Percentiles rank a stretch among this genome's conserved stretches.
Evolutionary conservation across 2,329 filamentous ascomycete genomes (phyloP).

Genomic region (Fusarium sp.): DNA sequence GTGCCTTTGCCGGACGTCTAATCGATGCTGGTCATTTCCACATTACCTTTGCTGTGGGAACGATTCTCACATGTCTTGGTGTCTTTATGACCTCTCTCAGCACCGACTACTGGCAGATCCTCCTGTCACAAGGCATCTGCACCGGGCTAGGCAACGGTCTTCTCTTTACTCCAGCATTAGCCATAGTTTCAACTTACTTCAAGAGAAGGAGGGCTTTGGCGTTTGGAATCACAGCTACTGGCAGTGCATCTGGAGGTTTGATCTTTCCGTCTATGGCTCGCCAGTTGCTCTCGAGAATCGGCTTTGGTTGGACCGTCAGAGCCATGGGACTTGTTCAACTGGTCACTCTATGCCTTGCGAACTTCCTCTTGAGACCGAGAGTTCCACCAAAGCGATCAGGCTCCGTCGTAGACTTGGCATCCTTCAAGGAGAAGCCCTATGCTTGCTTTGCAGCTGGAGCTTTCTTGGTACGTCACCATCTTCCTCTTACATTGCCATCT

Average conservation of each 20-base stretch:
- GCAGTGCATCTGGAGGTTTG: not conserved
- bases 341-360: not conserved
- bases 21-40: not conserved
- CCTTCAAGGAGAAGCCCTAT: not conserved
- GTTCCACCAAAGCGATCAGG: not conserved
- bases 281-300: not conserved
- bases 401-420: not conserved
- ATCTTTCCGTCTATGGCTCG: not conserved
- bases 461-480: not conserved
- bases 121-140: not conserved
- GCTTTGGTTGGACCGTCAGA: not conserved
- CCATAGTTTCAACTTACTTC: not conserved
- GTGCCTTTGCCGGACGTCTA: not conserved
- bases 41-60: not conserved
- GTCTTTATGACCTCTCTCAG: not conserved
- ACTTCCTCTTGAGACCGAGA: not conserved
- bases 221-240: not conserved
- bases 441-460: not conserved
- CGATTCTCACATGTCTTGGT: not conserved
- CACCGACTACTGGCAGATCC: not conserved
- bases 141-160: not conserved
- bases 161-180: not conserved
- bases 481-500: not conserved
- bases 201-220: not conserved
- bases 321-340: not conserved